Evolutionary conservation across 805 yeast species (phyloP).

Genomic region (Yarrowia sp.): DNA sequence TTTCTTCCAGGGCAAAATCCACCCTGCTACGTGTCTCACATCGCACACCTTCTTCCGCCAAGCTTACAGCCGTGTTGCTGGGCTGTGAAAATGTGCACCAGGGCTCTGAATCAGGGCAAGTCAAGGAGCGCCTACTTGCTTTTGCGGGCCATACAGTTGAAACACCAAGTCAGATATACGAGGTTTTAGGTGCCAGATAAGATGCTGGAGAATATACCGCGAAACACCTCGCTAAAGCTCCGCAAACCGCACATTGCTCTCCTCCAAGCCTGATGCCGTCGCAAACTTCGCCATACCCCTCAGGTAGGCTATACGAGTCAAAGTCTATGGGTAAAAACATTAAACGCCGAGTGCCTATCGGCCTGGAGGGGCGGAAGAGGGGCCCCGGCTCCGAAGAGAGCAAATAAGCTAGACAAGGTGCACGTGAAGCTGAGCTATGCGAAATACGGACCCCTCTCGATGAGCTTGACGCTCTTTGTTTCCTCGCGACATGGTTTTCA

Average conservation of each 20-base stretch:
- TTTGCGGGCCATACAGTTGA: neutral
- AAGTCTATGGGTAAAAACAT: neutral
- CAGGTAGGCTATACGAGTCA: neutral
- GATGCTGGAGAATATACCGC: too few species aligned
- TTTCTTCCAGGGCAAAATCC: too few species aligned
- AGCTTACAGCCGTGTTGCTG: neutral
- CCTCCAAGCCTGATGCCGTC: too few species aligned
- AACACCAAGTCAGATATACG: constrained; percentile 8
- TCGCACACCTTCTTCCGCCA: neutral
- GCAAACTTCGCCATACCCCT: constrained; percentile 2
- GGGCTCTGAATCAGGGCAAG: constrained; percentile 11
- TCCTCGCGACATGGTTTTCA: too few species aligned
- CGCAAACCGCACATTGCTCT: too few species aligned
- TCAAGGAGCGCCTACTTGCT: neutral
- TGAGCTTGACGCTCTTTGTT: neutral
- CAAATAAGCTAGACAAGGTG: neutral
- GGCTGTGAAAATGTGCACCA: too few species aligned
- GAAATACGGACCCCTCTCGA: too few species aligned
- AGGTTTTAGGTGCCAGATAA: neutral
- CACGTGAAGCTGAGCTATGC: neutral
- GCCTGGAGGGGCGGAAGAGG: neutral
- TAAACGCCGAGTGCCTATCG: neutral
- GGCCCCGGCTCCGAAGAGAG: neutral
- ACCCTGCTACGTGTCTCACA: too few species aligned
- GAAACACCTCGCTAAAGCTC: too few species aligned